Percentiles rank a stretch among this genome's conserved stretches.
Conservation (phyloP, 345 rosid species). For the Turnera subulata region DNA sequence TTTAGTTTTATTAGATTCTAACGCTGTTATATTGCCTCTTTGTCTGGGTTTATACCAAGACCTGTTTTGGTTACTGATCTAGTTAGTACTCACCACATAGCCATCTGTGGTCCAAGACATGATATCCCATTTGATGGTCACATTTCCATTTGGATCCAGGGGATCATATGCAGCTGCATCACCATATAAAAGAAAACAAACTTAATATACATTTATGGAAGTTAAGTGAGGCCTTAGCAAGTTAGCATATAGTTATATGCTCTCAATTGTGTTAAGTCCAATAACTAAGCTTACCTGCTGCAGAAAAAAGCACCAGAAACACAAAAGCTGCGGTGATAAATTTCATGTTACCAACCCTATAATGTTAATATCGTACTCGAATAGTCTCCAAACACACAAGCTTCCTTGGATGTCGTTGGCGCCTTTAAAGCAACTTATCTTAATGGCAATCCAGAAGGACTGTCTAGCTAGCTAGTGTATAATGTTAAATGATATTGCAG, state of each 20-base stretch:
- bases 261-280: neutral
- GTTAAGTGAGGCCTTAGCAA: neutral
- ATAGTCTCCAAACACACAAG: too few relatives aligned
- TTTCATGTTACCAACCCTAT: slow-evolving; percentile 17
- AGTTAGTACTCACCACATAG: slow-evolving; percentile 49
- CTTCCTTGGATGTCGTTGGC: neutral
- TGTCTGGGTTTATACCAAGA: too few relatives aligned
- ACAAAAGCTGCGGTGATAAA: slow-evolving; percentile 24
- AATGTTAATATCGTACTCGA: too few relatives aligned
- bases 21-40: too few relatives aligned
- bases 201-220: neutral
- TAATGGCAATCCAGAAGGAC: too few relatives aligned
- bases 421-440: neutral
- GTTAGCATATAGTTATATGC: slow-evolving; percentile 3
- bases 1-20: too few relatives aligned
- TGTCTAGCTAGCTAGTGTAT: too few relatives aligned
- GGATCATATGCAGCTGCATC: slow-evolving; percentile 86
- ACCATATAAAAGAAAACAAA: slow-evolving; percentile 6
- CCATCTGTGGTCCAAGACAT: slow-evolving; percentile 90
- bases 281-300: slow-evolving; percentile 34
- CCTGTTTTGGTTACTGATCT: neutral
- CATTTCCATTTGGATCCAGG: slow-evolving; percentile 80
- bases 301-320: slow-evolving; percentile 40
- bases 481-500: too few relatives aligned
- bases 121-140: slow-evolving; percentile 84